Conservation (phyloP, 2,329 filamentous ascomycete species). For the Fusarium duplospermum region DNA sequence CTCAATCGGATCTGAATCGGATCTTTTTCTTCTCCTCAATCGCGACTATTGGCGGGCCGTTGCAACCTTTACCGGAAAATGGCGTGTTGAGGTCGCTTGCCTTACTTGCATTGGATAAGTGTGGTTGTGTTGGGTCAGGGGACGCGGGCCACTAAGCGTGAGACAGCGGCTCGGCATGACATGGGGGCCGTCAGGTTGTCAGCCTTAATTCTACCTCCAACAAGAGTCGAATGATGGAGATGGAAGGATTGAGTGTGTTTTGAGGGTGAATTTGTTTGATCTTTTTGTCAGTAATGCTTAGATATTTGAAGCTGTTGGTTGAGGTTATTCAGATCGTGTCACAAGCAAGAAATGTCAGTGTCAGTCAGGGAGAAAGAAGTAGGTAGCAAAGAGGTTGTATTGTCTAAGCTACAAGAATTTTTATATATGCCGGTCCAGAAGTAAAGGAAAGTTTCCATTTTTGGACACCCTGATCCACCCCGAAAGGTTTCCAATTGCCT, state of each 20-base stretch:
- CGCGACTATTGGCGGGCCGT: constrained; percentile 12
- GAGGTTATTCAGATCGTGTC: not conserved
- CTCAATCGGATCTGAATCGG: constrained; percentile 2
- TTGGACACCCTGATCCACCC: constrained; percentile 18
- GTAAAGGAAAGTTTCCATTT: constrained; percentile 31
- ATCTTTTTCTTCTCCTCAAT: not conserved
- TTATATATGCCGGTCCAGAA: constrained; percentile 26
- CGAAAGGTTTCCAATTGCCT: constrained; percentile 12
- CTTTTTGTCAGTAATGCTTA: not conserved
- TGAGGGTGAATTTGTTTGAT: not conserved
- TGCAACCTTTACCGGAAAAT: constrained; percentile 13
- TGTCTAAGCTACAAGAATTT: constrained; percentile 32
- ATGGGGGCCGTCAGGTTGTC: constrained; percentile 10
- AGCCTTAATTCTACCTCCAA: constrained; percentile 13
- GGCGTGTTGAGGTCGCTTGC: constrained; percentile 1
- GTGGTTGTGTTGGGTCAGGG: constrained; percentile 1
- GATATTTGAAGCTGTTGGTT: not conserved
- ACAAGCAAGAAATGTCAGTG: not conserved
- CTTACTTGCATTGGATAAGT: constrained; percentile 17
- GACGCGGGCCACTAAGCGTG: constrained; percentile 6
- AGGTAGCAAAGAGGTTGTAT: constrained; percentile 31
- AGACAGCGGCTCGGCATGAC: constrained; percentile 20
- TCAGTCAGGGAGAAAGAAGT: not conserved
- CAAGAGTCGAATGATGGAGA: not conserved
- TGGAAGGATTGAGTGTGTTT: not conserved